These are phyloP conservation scores for Conticribra weissflogii DNA, from an alignment of 108 stramenopile species.

Conservation along the genomic window DNA sequence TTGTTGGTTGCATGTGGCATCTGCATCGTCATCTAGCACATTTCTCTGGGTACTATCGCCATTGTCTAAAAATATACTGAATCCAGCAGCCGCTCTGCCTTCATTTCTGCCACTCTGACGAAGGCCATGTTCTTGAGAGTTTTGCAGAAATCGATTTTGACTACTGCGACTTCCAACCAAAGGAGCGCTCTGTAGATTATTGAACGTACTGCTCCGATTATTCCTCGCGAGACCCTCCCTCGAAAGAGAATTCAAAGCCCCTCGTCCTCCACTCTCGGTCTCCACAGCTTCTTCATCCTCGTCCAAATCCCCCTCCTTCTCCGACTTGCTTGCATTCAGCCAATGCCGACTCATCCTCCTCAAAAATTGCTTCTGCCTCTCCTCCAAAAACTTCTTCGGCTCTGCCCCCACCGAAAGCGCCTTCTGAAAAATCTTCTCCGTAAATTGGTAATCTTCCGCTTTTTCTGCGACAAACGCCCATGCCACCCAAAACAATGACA, in stretches of 20 bases:
- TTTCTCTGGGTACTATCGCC: conserved; percentile 23
- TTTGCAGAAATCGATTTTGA: neutral
- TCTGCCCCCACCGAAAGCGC: conserved; percentile 71
- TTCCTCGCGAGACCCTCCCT: conserved; percentile 52
- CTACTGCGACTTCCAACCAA: too few relatives aligned
- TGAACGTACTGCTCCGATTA: conserved; percentile 14
- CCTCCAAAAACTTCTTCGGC: conserved; percentile 66
- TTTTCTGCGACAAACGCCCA: conserved; percentile 62
- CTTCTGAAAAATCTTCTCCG: conserved; percentile 60
- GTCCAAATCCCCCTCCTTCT: conserved; percentile 41
- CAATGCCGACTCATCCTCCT: conserved; percentile 83
- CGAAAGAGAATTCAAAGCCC: conserved; percentile 60
- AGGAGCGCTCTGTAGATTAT: too few relatives aligned
- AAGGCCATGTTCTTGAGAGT: conserved; percentile 1
- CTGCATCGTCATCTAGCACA: conserved; percentile 31
- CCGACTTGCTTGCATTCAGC: conserved; percentile 56
- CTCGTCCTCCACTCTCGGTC: conserved; percentile 46
- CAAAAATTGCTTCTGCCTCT: conserved; percentile 81
- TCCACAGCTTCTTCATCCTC: conserved; percentile 52
- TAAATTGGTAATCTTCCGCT: conserved; percentile 43
- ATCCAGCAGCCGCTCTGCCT: conserved; percentile 31
- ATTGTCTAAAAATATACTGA: conserved; percentile 69
- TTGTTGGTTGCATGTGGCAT: conserved; percentile 14
- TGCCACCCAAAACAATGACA: conserved; percentile 67
- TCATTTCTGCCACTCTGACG: conserved; percentile 2